A percentile compares a stretch with the other conserved stretches of the same genome.
phyloP scores from a whole-genome alignment of 192 early-diverging fungal species.

The Bifiguratus adelaidae region DNA sequence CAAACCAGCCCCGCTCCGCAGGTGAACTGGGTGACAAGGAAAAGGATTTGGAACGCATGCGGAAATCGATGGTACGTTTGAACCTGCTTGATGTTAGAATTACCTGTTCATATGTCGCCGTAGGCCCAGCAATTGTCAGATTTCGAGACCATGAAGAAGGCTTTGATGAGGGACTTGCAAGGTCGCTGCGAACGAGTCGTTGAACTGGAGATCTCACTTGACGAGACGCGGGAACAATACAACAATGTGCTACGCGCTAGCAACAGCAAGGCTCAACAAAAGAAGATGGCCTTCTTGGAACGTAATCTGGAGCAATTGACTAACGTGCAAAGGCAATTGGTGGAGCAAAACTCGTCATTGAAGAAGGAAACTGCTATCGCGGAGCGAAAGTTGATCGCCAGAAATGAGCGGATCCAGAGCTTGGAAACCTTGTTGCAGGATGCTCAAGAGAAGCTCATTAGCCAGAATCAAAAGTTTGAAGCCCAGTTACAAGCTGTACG shows the following conservation, averaged over 20 bases:
- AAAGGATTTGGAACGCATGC: constrained; percentile 70
- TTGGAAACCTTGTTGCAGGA: constrained; percentile 77
- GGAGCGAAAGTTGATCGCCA: constrained; percentile 84
- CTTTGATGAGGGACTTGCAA: constrained; percentile 94
- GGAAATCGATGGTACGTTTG: constrained; percentile 23
- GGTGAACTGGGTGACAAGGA: constrained; percentile 34
- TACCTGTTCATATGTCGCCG: background rate
- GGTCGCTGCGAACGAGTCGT: constrained; percentile 97
- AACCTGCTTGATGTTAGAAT: background rate
- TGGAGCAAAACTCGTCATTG: constrained; percentile 90
- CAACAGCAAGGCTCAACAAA: constrained; percentile 79
- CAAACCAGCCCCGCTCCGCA: background rate
- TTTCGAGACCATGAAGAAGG: constrained; percentile 98
- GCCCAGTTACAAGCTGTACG: constrained; percentile 67
- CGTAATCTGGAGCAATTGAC: constrained; percentile 96
- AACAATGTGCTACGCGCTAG: constrained; percentile 74
- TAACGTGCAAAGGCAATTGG: constrained; percentile 89
- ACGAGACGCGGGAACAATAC: constrained; percentile 93
- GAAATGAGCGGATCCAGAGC: constrained; percentile 90
- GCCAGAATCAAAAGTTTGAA: constrained; percentile 74
- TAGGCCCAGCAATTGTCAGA: constrained; percentile 53
- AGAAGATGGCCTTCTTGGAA: constrained; percentile 95
- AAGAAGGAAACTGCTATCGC: constrained; percentile 89
- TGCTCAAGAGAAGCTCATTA: constrained; percentile 72
- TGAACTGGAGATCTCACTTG: constrained; percentile 93